A percentile compares a stretch with the other conserved stretches of the same genome.
Conservation (phyloP, 169 alveolate species). For the Eimeria praecox region DNA sequence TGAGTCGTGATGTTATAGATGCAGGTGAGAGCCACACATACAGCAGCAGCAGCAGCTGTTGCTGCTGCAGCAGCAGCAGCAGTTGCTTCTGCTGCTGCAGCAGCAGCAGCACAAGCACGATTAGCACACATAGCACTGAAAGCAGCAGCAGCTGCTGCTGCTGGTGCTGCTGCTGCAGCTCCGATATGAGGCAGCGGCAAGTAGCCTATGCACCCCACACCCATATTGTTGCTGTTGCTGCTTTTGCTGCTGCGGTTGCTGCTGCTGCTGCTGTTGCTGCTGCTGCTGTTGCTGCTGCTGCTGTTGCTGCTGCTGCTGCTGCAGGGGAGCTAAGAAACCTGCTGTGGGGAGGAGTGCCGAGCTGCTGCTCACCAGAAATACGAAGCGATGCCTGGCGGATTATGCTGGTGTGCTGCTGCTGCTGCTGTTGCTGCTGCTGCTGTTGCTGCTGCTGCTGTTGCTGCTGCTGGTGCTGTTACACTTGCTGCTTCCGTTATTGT, state of each 20-base stretch:
- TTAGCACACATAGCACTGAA: too few species aligned
- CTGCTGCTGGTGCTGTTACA: neutral
- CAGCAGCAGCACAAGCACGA: slow-evolving; percentile 5
- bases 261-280: neutral
- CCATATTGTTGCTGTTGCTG: neutral
- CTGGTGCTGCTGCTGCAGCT: too few species aligned
- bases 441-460: slow-evolving; percentile 26
- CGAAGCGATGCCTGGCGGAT: slow-evolving; percentile 77
- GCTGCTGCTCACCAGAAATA: slow-evolving; percentile 47
- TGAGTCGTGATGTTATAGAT: slow-evolving; percentile 10
- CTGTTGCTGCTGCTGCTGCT: neutral
- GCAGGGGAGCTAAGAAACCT: slow-evolving; percentile 61
- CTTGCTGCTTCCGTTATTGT: neutral
- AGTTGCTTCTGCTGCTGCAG: neutral
- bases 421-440: slow-evolving; percentile 31
- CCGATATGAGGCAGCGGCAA: too few species aligned
- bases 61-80: neutral
- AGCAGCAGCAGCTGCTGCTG: too few species aligned
- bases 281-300: neutral
- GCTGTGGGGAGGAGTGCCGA: slow-evolving; percentile 78
- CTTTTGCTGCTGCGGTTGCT: neutral
- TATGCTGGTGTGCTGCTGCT: slow-evolving; percentile 44
- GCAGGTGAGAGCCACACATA: neutral
- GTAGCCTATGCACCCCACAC: too few species aligned
- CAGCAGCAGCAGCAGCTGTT: slow-evolving; percentile 4